Evolutionary conservation across 1,139 yeast species (phyloP).

Genomic region (Sugiyamaella castrensis): DNA sequence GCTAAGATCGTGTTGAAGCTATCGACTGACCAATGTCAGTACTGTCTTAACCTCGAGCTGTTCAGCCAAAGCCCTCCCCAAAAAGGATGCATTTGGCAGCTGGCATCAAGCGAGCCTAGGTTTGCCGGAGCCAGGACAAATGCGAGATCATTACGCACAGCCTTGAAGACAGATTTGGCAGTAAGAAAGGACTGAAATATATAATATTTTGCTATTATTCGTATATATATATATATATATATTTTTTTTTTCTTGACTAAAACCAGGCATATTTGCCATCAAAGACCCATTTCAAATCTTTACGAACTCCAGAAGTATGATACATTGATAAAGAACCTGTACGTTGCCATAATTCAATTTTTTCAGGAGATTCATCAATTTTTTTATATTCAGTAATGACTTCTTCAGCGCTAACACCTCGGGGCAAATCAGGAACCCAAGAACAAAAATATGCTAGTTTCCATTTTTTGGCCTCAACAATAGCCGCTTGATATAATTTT

Average conservation of each 20-base stretch:
- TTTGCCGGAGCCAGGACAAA: no score
- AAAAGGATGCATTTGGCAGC: no score
- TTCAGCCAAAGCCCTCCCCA: no score
- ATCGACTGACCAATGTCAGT: no score
- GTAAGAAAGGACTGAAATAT: no score
- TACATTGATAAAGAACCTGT: slow-evolving; percentile 33
- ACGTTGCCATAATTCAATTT: slow-evolving; percentile 10
- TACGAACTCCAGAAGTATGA: slow-evolving; percentile 15
- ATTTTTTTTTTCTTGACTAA: slow-evolving; percentile 8
- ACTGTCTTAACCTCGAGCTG: no score
- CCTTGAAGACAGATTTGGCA: no score
- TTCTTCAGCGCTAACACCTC: slow-evolving; percentile 18
- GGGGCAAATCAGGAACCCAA: slow-evolving; percentile 33
- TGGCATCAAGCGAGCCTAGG: no score
- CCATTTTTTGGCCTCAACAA: slow-evolving; percentile 30
- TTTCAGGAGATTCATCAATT: slow-evolving; percentile 5
- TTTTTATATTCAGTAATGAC: slow-evolving; percentile 11
- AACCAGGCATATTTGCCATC: slow-evolving; percentile 37
- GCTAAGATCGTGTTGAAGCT: no score
- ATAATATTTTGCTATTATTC: no score
- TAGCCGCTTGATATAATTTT: slow-evolving; percentile 29
- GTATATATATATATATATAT: no score
- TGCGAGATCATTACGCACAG: no score
- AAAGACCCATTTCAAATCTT: slow-evolving; percentile 26
- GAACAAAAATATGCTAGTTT: slow-evolving; percentile 21